A percentile compares a stretch with the other conserved stretches of the same genome.
These are phyloP conservation scores for Trichopus zeylanicus DNA, from an alignment of 116 monocot genomes.

Conservation along the genomic window DNA sequence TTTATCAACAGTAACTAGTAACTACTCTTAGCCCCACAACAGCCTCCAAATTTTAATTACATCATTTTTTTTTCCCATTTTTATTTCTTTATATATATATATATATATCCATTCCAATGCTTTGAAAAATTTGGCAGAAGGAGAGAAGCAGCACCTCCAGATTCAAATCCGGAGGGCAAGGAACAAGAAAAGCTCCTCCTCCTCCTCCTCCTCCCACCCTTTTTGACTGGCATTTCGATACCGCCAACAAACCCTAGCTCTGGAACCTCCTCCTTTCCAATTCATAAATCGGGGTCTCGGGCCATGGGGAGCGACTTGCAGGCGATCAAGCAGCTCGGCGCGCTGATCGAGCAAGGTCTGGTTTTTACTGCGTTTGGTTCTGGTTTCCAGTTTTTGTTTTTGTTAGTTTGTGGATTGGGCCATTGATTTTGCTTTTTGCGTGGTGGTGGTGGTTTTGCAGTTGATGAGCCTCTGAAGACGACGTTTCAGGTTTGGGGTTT, in stretches of 20 bases:
- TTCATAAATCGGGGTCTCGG: not conserved
- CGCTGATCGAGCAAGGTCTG: constrained; percentile 49
- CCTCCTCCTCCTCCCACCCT: not conserved
- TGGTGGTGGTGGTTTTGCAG: constrained; percentile 22
- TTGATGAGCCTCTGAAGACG: constrained; percentile 28
- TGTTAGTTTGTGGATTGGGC: not conserved
- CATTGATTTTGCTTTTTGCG: not conserved
- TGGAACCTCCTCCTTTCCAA: not conserved
- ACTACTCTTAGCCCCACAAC: too few relatives aligned
- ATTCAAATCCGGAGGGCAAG: not conserved
- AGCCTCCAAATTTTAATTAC: too few relatives aligned
- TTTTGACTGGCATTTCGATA: not conserved
- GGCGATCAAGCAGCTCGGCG: constrained; percentile 57
- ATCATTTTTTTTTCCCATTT: too few relatives aligned
- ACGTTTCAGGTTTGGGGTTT: constrained; percentile 35
- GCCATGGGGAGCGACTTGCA: constrained; percentile 32
- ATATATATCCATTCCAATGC: not conserved
- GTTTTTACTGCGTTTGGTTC: not conserved
- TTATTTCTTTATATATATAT: not conserved
- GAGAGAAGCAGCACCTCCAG: not conserved
- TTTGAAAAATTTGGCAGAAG: not conserved
- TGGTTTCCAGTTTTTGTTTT: not conserved
- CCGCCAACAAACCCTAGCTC: not conserved
- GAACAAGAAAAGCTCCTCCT: not conserved
- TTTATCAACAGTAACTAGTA: too few relatives aligned